Evolutionary conservation across 176 grass and related monocot genomes (phyloP), one percentile per base, ranked within the genome.

Genomic region (Oryza nivara): DNA sequence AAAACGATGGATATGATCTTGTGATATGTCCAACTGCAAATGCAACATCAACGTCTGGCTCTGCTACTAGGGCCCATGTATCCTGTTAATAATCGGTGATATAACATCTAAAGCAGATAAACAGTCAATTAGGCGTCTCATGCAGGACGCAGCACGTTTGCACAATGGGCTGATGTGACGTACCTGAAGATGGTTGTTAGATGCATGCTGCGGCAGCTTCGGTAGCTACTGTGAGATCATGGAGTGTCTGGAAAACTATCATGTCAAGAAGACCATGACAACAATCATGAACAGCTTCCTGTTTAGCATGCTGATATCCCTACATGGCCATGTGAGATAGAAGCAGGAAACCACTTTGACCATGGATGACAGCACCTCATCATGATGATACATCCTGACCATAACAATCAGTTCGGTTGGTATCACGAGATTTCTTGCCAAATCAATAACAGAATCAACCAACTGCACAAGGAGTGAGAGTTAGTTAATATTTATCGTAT

Each of bases 301-400:
- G 4, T 56, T 71, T 43, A 35, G 45, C 58, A 68, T 65, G 65
- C 32, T 67, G 49, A 80, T 26, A 58, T 19, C 54, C 54, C 54
- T 58, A 48, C 63, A 76, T 28, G 48, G 4, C 65, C 86, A 88
- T 83, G 80, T 67, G 86, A 82, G 30, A 61, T 17, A 34, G 67
- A 52, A 77, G 28, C 51, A 70, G 40, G 52, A 82, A 82, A 48
- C 44, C 54, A 78, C 41, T 40, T 70, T 40, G 52, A 32, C 67
- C 43, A 77, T 65, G 73, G 80, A 78, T 20, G 61, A 44, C 30
- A 72, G 22, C 12, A 52, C 44, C 61, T 77, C 54, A 30, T 16
- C 9, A 46, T 51, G 13, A 72, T 22, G 20, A 77, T 71, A 22
- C 63, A 63, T 65, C 49, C 51, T 14, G 14, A 68, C 20, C 20